These are phyloP conservation scores for Rubroboletus satanas DNA, from an alignment of 768 basidiomycete genomes.

Conservation along the genomic window DNA sequence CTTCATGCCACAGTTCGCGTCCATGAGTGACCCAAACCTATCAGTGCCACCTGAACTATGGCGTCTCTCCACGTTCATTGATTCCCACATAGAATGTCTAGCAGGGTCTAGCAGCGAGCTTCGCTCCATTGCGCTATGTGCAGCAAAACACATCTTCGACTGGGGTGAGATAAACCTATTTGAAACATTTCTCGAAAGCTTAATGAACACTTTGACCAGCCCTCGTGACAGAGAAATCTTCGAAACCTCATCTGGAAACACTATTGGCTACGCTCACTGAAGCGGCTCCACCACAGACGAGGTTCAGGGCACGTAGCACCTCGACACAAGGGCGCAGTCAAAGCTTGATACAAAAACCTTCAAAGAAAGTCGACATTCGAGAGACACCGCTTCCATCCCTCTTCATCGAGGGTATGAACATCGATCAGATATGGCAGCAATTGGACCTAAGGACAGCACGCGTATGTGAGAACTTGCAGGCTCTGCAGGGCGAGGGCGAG, in stretches of 20 bases:
- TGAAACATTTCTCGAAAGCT: slow-evolving; percentile 2
- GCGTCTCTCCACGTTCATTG: slow-evolving; percentile 51
- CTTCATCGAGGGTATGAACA: slow-evolving; percentile 73
- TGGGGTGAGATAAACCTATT: slow-evolving; percentile 46
- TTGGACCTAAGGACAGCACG: slow-evolving; percentile 75
- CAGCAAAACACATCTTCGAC: slow-evolving; percentile 76
- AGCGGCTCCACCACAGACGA: slow-evolving; percentile 67
- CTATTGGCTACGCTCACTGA: slow-evolving; percentile 67
- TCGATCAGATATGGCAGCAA: slow-evolving; percentile 92
- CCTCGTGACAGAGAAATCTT: slow-evolving; percentile 60
- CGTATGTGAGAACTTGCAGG: slow-evolving; percentile 66
- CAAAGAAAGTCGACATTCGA: slow-evolving; percentile 34
- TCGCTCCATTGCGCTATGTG: slow-evolving; percentile 54
- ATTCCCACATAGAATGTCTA: slow-evolving; percentile 51
- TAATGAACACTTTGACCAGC: slow-evolving; percentile 38
- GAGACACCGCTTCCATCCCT: slow-evolving; percentile 75
- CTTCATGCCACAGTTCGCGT: not conserved
- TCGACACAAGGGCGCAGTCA: slow-evolving; percentile 41
- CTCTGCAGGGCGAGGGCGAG: slow-evolving; percentile 52
- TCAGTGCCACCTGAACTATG: slow-evolving; percentile 42
- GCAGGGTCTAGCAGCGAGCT: slow-evolving; percentile 53
- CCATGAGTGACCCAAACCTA: slow-evolving; percentile 19
- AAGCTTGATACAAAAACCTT: slow-evolving; percentile 32
- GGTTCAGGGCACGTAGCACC: slow-evolving; percentile 53
- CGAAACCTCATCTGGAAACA: slow-evolving; percentile 58